Evolutionary conservation across 345 rosid species (phyloP), one percentile per base, ranked within the genome.

Genomic region (Bruguiera sexangula): DNA sequence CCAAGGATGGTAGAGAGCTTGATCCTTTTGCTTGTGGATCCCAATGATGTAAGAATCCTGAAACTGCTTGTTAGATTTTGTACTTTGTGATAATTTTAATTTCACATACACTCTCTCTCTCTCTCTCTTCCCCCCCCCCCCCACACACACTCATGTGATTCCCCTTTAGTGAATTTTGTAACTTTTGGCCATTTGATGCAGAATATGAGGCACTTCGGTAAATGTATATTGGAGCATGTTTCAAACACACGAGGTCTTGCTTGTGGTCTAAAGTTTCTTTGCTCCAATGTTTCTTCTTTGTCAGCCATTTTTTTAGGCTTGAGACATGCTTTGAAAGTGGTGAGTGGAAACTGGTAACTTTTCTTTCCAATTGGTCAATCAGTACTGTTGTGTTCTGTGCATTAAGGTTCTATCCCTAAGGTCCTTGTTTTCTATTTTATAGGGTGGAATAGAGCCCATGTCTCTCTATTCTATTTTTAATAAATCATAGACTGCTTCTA

Each of bases 131-230:
- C 24, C 15, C 3, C 50, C 0, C 19, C 3, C 50, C 13, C 50
- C 15, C 34, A 10, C 37, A 21, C 30, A 21, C 4, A 19, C 26
- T 34, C 24, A 46, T 69, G 26, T 67, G 57, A 53, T 67, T 76
- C 59, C 48, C 54, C 29, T 48, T 75, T 51, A 56, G 57, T 29
- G 43, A 69, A 62, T 21, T 53, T 55, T 68, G 29, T 72, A 32
- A 67, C 43, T 53, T 62, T 60, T 62, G 58, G 75, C 78, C 81
- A 53, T 51, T 62, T 67, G 70, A 61, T 81, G 76, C 92, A 94
- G 99, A 84, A 85, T 69, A 83, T 85, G 76, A 90, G 99, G 80
- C 95, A 92, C 66, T 83, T 87, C 80, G 92, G 91, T 34, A 95
- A 95, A 83, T 79, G 82, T 75, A 82, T 92, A 78, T 83, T 92